Conservation (phyloP, 148 eudicot genomes). For the Rhododendron griersonianum region DNA sequence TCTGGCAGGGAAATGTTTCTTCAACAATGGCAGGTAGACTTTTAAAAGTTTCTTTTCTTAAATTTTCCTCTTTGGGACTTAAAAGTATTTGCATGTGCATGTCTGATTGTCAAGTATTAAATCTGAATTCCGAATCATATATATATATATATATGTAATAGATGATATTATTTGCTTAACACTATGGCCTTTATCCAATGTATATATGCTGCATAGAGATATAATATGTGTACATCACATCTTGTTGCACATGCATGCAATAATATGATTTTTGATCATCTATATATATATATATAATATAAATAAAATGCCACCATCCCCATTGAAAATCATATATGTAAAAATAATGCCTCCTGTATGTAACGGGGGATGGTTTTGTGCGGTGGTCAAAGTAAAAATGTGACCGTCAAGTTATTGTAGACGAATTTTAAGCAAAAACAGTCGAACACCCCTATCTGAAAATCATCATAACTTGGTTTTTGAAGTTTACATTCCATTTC, state of each 20-base stretch:
- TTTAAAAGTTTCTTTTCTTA: background rate
- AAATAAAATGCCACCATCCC: background rate
- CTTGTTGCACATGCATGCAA: background rate
- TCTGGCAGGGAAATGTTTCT: conserved; percentile 1
- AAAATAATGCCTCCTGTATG: background rate
- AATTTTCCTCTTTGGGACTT: background rate
- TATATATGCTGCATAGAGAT: too few relatives aligned
- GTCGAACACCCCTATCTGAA: background rate
- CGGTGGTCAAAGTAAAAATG: background rate
- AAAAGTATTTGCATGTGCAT: background rate
- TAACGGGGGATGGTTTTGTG: too few relatives aligned
- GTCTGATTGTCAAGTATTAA: background rate
- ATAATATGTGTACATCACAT: background rate
- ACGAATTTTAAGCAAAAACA: background rate
- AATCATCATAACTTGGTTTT: background rate
- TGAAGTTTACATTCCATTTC: background rate
- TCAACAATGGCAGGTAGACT: conserved; percentile 5
- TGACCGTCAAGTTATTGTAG: background rate
- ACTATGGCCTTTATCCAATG: too few relatives aligned
- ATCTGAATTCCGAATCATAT: too few relatives aligned
- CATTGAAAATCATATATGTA: background rate
- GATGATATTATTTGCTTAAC: background rate
- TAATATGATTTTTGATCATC: too few relatives aligned
- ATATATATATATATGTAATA: background rate
- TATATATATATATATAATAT: too few relatives aligned